These are phyloP conservation scores for Meira nashicola DNA, from an alignment of 1,284 basidiomycete genomes.

Conservation along the genomic window DNA sequence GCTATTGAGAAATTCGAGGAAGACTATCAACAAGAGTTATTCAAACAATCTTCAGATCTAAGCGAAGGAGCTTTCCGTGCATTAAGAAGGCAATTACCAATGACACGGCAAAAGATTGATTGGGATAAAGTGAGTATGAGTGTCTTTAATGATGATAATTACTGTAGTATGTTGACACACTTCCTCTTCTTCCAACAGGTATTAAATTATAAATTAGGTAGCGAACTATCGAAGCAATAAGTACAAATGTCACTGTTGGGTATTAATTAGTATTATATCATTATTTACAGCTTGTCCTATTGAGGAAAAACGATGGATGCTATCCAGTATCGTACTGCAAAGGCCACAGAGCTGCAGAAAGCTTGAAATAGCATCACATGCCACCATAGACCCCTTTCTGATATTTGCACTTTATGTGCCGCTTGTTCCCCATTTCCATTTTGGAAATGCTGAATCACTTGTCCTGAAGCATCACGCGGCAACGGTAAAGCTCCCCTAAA, in stretches of 20 bases:
- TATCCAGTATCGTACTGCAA: slow-evolving; percentile 44
- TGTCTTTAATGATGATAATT: neutral
- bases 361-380: slow-evolving; percentile 40
- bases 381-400: slow-evolving; percentile 33
- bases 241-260: neutral
- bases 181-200: slow-evolving; percentile 10
- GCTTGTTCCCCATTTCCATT: neutral
- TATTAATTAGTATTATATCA: neutral
- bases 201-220: slow-evolving; percentile 35
- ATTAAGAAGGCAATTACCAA: slow-evolving; percentile 41
- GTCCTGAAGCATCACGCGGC: too few relatives aligned
- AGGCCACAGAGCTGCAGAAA: slow-evolving; percentile 33
- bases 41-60: slow-evolving; percentile 28
- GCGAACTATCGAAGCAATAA: slow-evolving; percentile 27
- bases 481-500: slow-evolving; percentile 24
- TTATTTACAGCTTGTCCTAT: slow-evolving; percentile 2
- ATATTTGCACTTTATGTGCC: neutral
- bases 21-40: slow-evolving; percentile 33
- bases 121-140: slow-evolving; percentile 46
- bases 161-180: neutral
- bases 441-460: neutral
- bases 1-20: slow-evolving; percentile 37
- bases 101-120: slow-evolving; percentile 50
- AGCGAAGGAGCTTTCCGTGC: slow-evolving; percentile 45
- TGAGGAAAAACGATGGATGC: slow-evolving; percentile 40